A percentile compares a stretch with the other conserved stretches of the same genome.
phyloP scores from a whole-genome alignment of 495 filamentous ascomycete genomes.

The Penicillium bovifimosum region DNA sequence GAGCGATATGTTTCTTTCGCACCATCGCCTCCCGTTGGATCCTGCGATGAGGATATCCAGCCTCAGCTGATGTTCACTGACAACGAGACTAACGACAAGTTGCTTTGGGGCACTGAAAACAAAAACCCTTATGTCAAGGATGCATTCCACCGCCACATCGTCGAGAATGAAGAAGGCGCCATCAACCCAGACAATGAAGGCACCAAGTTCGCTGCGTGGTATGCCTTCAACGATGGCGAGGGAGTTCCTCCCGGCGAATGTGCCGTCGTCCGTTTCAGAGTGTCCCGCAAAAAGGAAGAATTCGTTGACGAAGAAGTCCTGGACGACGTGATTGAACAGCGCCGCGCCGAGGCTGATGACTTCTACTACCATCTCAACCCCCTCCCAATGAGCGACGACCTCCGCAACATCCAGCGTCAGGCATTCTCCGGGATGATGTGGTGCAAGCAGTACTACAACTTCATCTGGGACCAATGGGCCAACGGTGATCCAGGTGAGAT shows the following conservation, averaged over 20 bases:
- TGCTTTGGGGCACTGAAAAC: slow-evolving; percentile 72
- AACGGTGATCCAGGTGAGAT: slow-evolving; percentile 72
- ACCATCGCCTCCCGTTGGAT: slow-evolving; percentile 78
- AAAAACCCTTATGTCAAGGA: slow-evolving; percentile 84
- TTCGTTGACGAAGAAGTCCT: slow-evolving; percentile 90
- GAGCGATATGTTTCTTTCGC: slow-evolving; percentile 80
- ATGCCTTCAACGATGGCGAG: slow-evolving; percentile 79
- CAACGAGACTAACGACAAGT: slow-evolving; percentile 83
- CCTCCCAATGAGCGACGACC: slow-evolving; percentile 87
- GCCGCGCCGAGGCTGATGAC: slow-evolving; percentile 83
- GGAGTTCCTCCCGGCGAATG: slow-evolving; percentile 87
- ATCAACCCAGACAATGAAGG: slow-evolving; percentile 76
- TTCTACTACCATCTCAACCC: slow-evolving; percentile 93
- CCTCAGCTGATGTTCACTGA: slow-evolving; percentile 87
- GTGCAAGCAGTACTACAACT: slow-evolving; percentile 95
- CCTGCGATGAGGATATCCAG: slow-evolving; percentile 72
- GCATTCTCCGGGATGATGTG: slow-evolving; percentile 95
- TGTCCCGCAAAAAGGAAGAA: slow-evolving; percentile 64
- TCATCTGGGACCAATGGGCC: slow-evolving; percentile 96
- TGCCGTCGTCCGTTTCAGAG: slow-evolving; percentile 87
- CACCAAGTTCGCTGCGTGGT: slow-evolving; percentile 91
- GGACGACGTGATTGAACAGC: slow-evolving; percentile 84
- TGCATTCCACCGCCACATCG: slow-evolving; percentile 85
- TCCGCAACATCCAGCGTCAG: slow-evolving; percentile 92
- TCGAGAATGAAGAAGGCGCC: slow-evolving; percentile 70